A percentile compares a stretch with the other conserved stretches of the same genome.
Evolutionary conservation across 805 yeast genomes (phyloP).

Genomic region (Hanseniaspora osmophila): DNA sequence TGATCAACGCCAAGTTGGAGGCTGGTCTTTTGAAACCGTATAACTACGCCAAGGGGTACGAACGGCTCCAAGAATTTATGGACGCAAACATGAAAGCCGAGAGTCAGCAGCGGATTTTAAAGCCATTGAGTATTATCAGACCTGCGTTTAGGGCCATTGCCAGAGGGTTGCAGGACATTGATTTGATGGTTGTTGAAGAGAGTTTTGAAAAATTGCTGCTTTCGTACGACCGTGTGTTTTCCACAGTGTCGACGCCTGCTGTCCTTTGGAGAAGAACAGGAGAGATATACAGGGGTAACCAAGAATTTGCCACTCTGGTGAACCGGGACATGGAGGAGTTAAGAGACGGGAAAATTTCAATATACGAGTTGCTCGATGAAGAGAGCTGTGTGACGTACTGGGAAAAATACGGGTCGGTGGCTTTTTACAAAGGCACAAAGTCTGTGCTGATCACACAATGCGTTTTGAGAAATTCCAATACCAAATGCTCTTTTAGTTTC

Average conservation of each 20-base stretch:
- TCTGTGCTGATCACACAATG: constrained; percentile 81
- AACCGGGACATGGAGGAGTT: constrained; percentile 82
- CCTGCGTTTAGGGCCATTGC: constrained; percentile 94
- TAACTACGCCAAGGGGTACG: constrained; percentile 87
- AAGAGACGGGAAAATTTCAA: constrained; percentile 82
- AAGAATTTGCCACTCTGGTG: constrained; percentile 87
- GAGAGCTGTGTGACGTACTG: constrained; percentile 93
- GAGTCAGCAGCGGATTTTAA: constrained; percentile 71
- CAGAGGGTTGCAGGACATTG: constrained; percentile 76
- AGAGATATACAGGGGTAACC: constrained; percentile 86
- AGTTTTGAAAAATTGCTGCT: constrained; percentile 84
- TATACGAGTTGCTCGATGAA: constrained; percentile 87
- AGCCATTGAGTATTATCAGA: constrained; percentile 71
- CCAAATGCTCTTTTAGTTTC: constrained; percentile 87
- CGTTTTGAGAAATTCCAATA: constrained; percentile 70
- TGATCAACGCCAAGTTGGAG: constrained; percentile 82
- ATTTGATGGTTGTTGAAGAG: constrained; percentile 83
- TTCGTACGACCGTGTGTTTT: constrained; percentile 88
- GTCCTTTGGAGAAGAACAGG: constrained; percentile 96
- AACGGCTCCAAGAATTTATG: constrained; percentile 79
- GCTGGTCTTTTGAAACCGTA: constrained; percentile 89
- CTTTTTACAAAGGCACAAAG: constrained; percentile 89
- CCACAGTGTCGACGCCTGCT: constrained; percentile 96
- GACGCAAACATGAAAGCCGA: constrained; percentile 79
- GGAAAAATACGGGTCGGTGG: constrained; percentile 95